Percentiles rank a stretch among this genome's conserved stretches.
Evolutionary conservation across 1,284 basidiomycete genomes (phyloP).

Genomic region (Stygiomarasmius scandens): DNA sequence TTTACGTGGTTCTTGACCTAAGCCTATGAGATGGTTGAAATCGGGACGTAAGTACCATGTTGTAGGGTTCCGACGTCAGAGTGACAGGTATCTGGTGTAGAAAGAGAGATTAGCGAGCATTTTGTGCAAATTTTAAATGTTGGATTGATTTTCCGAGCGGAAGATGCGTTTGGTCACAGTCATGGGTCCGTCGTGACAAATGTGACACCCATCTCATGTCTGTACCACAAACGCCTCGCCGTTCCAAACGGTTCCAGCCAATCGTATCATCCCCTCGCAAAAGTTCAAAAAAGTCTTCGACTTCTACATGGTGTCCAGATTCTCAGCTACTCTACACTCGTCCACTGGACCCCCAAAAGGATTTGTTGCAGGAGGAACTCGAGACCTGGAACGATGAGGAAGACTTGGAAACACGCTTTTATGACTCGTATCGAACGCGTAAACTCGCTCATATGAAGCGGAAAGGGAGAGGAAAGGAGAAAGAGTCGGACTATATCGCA

Average conservation of each 20-base stretch:
- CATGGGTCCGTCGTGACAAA: not conserved
- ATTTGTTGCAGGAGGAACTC: slow-evolving; percentile 37
- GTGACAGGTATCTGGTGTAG: too few relatives aligned
- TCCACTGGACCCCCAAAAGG: slow-evolving; percentile 36
- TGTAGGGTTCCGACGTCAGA: too few relatives aligned
- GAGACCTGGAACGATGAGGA: slow-evolving; percentile 31
- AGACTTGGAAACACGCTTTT: slow-evolving; percentile 41
- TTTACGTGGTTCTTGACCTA: too few relatives aligned
- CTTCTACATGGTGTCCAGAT: slow-evolving; percentile 38
- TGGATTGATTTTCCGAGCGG: too few relatives aligned
- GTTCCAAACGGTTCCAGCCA: slow-evolving; percentile 57
- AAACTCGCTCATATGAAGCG: slow-evolving; percentile 20
- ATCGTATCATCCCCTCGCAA: slow-evolving; percentile 42
- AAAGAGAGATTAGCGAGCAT: too few relatives aligned
- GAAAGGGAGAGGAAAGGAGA: slow-evolving; percentile 12
- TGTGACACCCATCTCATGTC: slow-evolving; percentile 2
- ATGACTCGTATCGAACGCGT: slow-evolving; percentile 34
- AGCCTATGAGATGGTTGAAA: too few relatives aligned
- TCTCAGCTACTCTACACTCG: slow-evolving; percentile 42
- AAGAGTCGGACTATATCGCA: slow-evolving; percentile 23
- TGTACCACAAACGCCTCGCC: slow-evolving; percentile 31
- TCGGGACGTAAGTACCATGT: too few relatives aligned
- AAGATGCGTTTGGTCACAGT: slow-evolving; percentile 12
- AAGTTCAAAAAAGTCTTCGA: slow-evolving; percentile 27
- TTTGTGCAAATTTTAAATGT: too few relatives aligned